Evolutionary conservation across 176 grass and related monocot genomes (phyloP).

Genomic region (Thinopyrum elongatum): DNA sequence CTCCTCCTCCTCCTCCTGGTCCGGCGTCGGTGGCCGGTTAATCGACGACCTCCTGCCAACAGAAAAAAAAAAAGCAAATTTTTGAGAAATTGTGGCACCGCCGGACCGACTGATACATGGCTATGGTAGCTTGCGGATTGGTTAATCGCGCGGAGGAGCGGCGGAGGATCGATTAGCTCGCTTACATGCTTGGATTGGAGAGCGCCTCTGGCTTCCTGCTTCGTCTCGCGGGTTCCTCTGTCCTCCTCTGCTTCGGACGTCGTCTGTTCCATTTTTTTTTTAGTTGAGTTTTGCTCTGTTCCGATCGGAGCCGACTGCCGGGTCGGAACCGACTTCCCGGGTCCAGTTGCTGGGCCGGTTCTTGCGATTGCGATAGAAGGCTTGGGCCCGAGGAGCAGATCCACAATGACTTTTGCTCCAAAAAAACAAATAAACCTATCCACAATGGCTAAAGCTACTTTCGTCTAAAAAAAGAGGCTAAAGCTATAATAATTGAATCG

Average conservation of each 20-base stretch:
- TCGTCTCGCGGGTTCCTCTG: background rate
- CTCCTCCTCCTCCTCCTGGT: slow-evolving; percentile 49
- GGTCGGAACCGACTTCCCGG: background rate
- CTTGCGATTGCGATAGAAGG: background rate
- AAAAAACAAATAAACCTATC: too few relatives aligned
- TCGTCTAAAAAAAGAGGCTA: too few relatives aligned
- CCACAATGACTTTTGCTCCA: too few relatives aligned
- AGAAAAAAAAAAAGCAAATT: background rate
- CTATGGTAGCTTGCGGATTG: background rate
- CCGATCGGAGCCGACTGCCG: background rate
- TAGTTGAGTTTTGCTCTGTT: background rate
- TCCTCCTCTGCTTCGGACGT: background rate
- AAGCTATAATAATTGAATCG: too few relatives aligned
- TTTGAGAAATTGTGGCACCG: background rate
- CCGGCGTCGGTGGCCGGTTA: slow-evolving; percentile 87
- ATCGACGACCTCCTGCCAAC: slow-evolving; percentile 82
- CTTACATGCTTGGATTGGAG: slow-evolving; percentile 49
- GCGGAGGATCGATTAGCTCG: background rate
- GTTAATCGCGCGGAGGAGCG: background rate
- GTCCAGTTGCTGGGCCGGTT: background rate
- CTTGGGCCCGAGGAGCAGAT: background rate
- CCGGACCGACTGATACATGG: background rate
- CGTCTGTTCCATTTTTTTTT: background rate
- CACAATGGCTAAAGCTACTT: too few relatives aligned
- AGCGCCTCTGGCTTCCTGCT: slow-evolving; percentile 2